Percentiles rank a stretch among this genome's conserved stretches.
phyloP scores from a whole-genome alignment of 257 asterid species.

The Gynochthodes officinalis region DNA sequence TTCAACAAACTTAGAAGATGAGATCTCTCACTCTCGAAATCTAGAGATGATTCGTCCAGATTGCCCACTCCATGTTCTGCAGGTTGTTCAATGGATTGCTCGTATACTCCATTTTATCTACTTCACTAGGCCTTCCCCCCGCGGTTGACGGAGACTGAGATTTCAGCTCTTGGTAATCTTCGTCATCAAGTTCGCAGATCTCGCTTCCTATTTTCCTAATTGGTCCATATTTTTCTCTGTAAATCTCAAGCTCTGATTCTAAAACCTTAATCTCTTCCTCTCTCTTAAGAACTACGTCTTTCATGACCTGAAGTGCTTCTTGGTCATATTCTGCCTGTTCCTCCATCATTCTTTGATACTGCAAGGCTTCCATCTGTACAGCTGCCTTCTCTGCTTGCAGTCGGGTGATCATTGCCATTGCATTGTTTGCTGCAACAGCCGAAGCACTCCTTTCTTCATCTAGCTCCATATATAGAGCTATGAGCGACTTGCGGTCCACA shows the following conservation, averaged over 20 bases:
- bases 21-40: constrained; percentile 57
- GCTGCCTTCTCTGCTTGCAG: constrained; percentile 94
- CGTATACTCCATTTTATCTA: constrained; percentile 26
- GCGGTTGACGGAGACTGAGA: constrained; percentile 55
- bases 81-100: constrained; percentile 12
- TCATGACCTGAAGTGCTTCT: constrained; percentile 68
- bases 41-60: constrained; percentile 42
- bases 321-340: constrained; percentile 90
- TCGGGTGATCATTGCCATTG: constrained; percentile 97
- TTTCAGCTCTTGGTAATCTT: constrained; percentile 55
- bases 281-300: constrained; percentile 49
- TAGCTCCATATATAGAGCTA: constrained; percentile 73
- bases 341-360: constrained; percentile 98
- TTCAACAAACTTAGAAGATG: constrained; percentile 48
- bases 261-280: constrained; percentile 64
- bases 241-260: constrained; percentile 55
- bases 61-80: constrained; percentile 27
- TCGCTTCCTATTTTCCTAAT: constrained; percentile 54
- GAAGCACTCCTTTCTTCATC: constrained; percentile 96
- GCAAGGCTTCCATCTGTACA: constrained; percentile 96
- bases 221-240: constrained; percentile 51
- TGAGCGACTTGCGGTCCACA: constrained; percentile 63
- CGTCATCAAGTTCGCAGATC: constrained; percentile 64
- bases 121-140: constrained; percentile 36
- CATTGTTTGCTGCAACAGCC: constrained; percentile 93